phyloP scores from a whole-genome alignment of 176 grass and related monocot species.

The Oryza officinalis region DNA sequence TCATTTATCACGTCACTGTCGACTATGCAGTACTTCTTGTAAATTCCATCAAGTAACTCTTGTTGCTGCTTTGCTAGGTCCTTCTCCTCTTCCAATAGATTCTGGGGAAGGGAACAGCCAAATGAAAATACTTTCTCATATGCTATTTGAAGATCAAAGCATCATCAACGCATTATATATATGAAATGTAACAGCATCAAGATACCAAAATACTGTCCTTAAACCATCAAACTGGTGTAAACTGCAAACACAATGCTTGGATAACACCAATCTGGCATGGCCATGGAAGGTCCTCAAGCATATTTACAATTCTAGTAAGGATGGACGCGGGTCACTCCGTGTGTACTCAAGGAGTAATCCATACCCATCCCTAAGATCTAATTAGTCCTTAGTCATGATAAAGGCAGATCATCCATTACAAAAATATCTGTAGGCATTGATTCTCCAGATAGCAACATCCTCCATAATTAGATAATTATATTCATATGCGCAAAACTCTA shows the following conservation, averaged over 20 bases:
- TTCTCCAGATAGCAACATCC: background rate
- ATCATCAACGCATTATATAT: background rate
- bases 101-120: constrained; percentile 21
- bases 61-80: constrained; percentile 51
- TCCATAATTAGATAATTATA: background rate
- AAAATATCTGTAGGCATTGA: background rate
- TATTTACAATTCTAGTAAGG: background rate
- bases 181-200: constrained; percentile 11
- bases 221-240: background rate
- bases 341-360: background rate
- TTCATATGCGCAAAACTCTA: background rate
- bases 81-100: constrained; percentile 58
- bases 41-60: constrained; percentile 40
- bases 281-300: background rate
- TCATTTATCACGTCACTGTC: constrained; percentile 38
- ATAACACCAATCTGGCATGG: background rate
- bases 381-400: background rate
- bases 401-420: background rate
- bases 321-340: too few relatives aligned
- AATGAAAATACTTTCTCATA: background rate
- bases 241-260: background rate
- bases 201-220: background rate
- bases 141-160: background rate
- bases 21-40: constrained; percentile 51
- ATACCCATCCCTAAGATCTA: background rate